Evolutionary conservation across 306 rosid genomes (phyloP).

Genomic region (Prunus persica): DNA sequence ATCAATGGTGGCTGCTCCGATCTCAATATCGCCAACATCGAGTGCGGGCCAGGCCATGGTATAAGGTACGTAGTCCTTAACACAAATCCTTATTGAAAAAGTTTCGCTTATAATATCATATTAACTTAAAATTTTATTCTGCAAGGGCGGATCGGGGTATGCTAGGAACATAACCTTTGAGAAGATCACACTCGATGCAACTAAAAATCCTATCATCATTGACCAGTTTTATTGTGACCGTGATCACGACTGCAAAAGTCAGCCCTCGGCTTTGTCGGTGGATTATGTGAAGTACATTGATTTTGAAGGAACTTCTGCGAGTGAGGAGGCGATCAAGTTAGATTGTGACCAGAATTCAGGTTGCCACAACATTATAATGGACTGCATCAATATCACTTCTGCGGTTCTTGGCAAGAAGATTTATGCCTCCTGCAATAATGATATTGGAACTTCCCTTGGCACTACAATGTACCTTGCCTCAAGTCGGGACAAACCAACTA

Average conservation of each 20-base stretch:
- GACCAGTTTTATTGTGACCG: conserved; percentile 4
- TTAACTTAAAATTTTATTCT: neutral
- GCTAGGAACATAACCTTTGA: conserved; percentile 10
- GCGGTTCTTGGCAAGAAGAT: neutral
- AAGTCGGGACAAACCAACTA: too few species aligned
- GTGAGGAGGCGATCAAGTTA: conserved; percentile 13
- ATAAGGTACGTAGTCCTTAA: conserved; percentile 32
- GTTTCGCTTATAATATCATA: neutral
- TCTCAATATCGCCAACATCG: conserved; percentile 19
- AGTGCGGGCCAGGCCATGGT: conserved; percentile 55
- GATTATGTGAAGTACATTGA: conserved; percentile 15
- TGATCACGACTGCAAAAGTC: neutral
- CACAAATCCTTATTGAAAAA: too few species aligned
- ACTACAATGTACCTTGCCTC: too few species aligned
- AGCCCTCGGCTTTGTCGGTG: conserved; percentile 6
- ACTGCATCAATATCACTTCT: conserved; percentile 11
- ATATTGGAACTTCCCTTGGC: conserved; percentile 5
- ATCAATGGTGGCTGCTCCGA: conserved; percentile 31
- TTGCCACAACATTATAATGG: conserved; percentile 16
- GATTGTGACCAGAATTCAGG: conserved; percentile 4
- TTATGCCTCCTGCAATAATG: conserved; percentile 9
- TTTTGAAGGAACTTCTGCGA: conserved; percentile 25
- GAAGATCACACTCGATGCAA: neutral
- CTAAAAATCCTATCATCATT: conserved; percentile 19
- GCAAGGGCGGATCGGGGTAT: conserved; percentile 20